Percentiles rank a stretch among this genome's conserved stretches.
Evolutionary conservation across 805 yeast species (phyloP).

Genomic region (Ascoidea rubescens): DNA sequence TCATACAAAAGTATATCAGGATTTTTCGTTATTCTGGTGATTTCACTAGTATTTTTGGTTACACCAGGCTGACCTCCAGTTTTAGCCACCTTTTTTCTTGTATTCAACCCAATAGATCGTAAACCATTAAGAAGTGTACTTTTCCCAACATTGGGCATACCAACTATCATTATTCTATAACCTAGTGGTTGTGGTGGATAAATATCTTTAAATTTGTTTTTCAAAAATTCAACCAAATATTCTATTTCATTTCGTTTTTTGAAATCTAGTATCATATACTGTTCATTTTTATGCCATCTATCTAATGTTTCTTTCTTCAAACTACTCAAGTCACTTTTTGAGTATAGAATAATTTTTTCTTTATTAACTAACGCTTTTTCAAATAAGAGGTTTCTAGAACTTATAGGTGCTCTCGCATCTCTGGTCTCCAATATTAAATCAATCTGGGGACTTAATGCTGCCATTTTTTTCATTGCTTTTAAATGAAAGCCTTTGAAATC

Average conservation of each 20-base stretch:
- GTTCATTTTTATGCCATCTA: conserved; percentile 35
- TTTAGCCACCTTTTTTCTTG: conserved; percentile 51
- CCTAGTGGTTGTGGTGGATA: conserved; percentile 78
- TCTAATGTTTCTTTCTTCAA: conserved; percentile 25
- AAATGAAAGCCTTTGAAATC: conserved; percentile 89
- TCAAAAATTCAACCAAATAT: conserved; percentile 34
- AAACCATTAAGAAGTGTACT: conserved; percentile 73
- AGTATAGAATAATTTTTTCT: conserved; percentile 52
- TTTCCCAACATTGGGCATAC: conserved; percentile 98
- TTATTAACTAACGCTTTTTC: conserved; percentile 44
- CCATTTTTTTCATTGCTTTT: conserved; percentile 56
- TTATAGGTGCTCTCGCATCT: conserved; percentile 80
- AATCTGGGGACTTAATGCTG: conserved; percentile 59
- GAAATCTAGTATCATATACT: conserved; percentile 45
- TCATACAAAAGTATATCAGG: conserved; percentile 68
- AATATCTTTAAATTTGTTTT: conserved; percentile 28
- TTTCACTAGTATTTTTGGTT: conserved; percentile 65
- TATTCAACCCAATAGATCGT: conserved; percentile 22
- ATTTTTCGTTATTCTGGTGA: conserved; percentile 43
- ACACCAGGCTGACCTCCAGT: conserved; percentile 90
- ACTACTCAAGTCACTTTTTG: conserved; percentile 55
- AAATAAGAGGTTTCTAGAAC: conserved; percentile 70
- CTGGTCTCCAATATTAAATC: conserved; percentile 76
- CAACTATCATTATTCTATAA: conserved; percentile 58
- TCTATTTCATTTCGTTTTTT: conserved; percentile 35